Percentiles rank a stretch among this genome's conserved stretches.
Evolutionary conservation across 2,329 filamentous ascomycete genomes (phyloP).

Genomic region (Endoconidiophora polonica): DNA sequence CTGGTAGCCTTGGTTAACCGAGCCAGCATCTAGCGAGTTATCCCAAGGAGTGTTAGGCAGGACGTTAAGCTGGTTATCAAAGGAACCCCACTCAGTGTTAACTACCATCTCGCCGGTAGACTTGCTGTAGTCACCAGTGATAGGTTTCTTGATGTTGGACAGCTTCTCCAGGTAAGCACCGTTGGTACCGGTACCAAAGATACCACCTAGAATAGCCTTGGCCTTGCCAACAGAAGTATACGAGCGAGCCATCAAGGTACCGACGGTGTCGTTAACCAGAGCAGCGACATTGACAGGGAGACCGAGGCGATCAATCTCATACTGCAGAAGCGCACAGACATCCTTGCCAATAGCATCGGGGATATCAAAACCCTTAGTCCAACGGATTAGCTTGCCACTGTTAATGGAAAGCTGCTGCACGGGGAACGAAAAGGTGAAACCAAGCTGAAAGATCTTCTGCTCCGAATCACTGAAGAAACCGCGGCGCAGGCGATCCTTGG

Average conservation of each 20-base stretch:
- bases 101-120: slow-evolving; percentile 89
- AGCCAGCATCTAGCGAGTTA: slow-evolving; percentile 56
- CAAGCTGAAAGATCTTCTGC: slow-evolving; percentile 64
- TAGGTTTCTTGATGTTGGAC: slow-evolving; percentile 62
- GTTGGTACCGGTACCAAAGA: slow-evolving; percentile 95
- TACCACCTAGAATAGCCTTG: slow-evolving; percentile 78
- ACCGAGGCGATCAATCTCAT: slow-evolving; percentile 69
- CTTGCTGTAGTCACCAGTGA: slow-evolving; percentile 54
- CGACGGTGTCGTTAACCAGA: slow-evolving; percentile 92
- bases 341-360: slow-evolving; percentile 88
- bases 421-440: slow-evolving; percentile 98
- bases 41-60: slow-evolving; percentile 80
- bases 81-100: slow-evolving; percentile 97
- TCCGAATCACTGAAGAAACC: slow-evolving; percentile 43
- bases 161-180: slow-evolving; percentile 94
- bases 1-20: slow-evolving; percentile 82
- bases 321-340: slow-evolving; percentile 77
- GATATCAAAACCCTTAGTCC: slow-evolving; percentile 98
- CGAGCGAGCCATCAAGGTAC: slow-evolving; percentile 91
- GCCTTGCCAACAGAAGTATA: slow-evolving; percentile 84
- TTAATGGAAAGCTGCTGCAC: slow-evolving; percentile 91
- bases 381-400: slow-evolving; percentile 82
- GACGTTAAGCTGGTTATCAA: slow-evolving; percentile 83
- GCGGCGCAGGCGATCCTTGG: slow-evolving; percentile 32
- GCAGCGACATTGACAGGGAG: slow-evolving; percentile 91